Percentiles rank a stretch among this genome's conserved stretches.
Conservation (phyloP, 805 yeast species). For the Candida rishiriensis region DNA sequence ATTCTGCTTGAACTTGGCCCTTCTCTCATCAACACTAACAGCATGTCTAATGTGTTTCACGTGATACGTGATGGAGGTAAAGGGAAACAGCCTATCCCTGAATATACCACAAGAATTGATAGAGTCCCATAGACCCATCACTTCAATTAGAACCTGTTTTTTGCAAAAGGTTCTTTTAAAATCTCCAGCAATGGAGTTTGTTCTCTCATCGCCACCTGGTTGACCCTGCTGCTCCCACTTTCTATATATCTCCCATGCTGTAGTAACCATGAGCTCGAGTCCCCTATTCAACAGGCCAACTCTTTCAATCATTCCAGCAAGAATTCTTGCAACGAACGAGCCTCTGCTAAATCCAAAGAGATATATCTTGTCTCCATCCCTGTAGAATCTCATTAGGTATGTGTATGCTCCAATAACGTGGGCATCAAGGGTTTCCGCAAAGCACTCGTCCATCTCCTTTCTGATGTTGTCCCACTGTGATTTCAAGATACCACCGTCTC, state of each 20-base stretch:
- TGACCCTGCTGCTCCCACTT: conserved; percentile 61
- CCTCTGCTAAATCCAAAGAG: conserved; percentile 63
- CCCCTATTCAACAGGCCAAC: conserved; percentile 59
- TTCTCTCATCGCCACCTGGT: conserved; percentile 35
- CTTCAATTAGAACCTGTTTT: conserved; percentile 40
- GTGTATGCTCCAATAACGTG: conserved; percentile 57
- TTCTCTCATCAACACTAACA: conserved; percentile 60
- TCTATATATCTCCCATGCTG: conserved; percentile 61
- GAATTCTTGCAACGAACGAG: conserved; percentile 58
- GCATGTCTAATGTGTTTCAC: conserved; percentile 65
- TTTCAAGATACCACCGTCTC: conserved; percentile 16
- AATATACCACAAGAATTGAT: conserved; percentile 62
- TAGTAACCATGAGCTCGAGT: conserved; percentile 47
- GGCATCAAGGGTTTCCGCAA: conserved; percentile 50
- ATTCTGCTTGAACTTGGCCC: conserved; percentile 59
- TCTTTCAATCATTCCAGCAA: conserved; percentile 60
- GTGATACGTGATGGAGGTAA: conserved; percentile 42
- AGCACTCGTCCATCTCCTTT: conserved; percentile 24
- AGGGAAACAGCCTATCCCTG: conserved; percentile 56
- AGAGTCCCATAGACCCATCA: conserved; percentile 68
- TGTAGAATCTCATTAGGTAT: conserved; percentile 46
- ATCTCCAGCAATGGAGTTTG: conserved; percentile 45
- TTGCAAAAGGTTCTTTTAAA: conserved; percentile 51
- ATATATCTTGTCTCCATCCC: conserved; percentile 45
- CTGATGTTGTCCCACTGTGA: conserved; percentile 9